Evolutionary conservation across 768 basidiomycete genomes (phyloP), one percentile per base, ranked within the genome.

Genomic region (Suillus fuscotomentosus): DNA sequence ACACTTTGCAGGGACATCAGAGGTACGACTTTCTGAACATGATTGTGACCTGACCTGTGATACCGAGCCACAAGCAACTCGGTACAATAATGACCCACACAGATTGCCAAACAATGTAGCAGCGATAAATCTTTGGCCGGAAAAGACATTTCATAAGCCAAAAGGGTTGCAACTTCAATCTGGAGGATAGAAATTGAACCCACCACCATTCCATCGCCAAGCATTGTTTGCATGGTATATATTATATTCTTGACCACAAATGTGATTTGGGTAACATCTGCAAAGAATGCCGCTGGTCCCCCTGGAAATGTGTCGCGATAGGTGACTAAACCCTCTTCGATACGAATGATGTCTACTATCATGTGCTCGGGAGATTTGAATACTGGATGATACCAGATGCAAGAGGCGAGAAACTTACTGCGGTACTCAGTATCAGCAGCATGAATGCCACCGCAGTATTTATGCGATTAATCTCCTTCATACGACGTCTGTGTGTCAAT

Each of bases 241-340:
- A 74, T 57, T 2, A 48, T 63, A 56, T 68, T 71, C 53, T 74
- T 73, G 60, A 70, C 68, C 20, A 72, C 61, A 59, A 70, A 70
- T 0, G 71, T 71, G 4, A 51, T 61, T 51, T 75, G 62, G 43
- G 65, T 63, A 5, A 64, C 56, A 31, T 70, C 67, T 3, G 67
- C 68, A 60, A 74, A 74, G 63, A 66, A 74, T 0, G 65, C 70
- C 14, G 60, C 2, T 1, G 73, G 70, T 5, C 73, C 73, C 1
- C 72, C 71, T 15, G 68, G 66, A 22, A 62, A 65, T 5, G 54
- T 67, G 47, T 70, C 63, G 4, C 72, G 66, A 54, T 67, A 61
- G 20, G n/a, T 47, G 1, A 73, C 64, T 2, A 75, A 62, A 11
- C 71, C 73, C 10, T 48, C 11, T 7, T 48, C 47, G 6, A 22